Evolutionary conservation across 106 monocot species (phyloP).

Genomic region (Phalaenopsis aphrodite): DNA sequence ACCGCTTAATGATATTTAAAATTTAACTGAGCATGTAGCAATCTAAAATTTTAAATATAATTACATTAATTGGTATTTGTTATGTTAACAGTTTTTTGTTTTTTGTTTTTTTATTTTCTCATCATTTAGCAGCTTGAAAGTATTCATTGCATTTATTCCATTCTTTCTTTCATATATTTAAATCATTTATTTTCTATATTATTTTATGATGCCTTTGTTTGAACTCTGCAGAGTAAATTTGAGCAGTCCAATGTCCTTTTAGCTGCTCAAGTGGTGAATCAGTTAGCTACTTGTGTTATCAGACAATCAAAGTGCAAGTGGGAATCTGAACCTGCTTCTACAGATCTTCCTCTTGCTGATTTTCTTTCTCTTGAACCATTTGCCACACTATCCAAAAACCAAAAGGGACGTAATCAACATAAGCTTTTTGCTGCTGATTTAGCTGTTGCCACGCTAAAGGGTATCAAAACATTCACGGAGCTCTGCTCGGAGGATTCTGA

Average conservation of each 20-base stretch:
- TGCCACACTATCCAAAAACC: slow-evolving; percentile 38
- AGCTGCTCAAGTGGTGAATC: slow-evolving; percentile 65
- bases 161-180: neutral
- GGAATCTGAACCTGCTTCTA: slow-evolving; percentile 38
- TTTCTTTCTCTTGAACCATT: slow-evolving; percentile 86
- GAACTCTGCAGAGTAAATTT: slow-evolving; percentile 64
- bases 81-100: too few species aligned
- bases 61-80: too few species aligned
- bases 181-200: neutral
- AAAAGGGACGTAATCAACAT: slow-evolving; percentile 49
- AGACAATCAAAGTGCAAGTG: slow-evolving; percentile 34
- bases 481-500: slow-evolving; percentile 63
- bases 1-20: too few species aligned
- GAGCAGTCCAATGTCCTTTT: slow-evolving; percentile 70
- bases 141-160: neutral
- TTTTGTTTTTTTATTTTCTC: neutral
- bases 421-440: slow-evolving; percentile 89
- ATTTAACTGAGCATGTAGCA: too few species aligned
- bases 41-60: too few species aligned
- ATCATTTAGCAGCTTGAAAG: neutral
- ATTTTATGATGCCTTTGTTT: slow-evolving; percentile 1
- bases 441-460: slow-evolving; percentile 80
- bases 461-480: slow-evolving; percentile 83
- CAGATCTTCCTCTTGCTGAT: slow-evolving; percentile 49
- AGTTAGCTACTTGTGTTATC: slow-evolving; percentile 60